Evolutionary conservation across 2,329 filamentous ascomycete species (phyloP), one percentile per base, ranked within the genome.

Genomic region (Botrytis paeoniae): DNA sequence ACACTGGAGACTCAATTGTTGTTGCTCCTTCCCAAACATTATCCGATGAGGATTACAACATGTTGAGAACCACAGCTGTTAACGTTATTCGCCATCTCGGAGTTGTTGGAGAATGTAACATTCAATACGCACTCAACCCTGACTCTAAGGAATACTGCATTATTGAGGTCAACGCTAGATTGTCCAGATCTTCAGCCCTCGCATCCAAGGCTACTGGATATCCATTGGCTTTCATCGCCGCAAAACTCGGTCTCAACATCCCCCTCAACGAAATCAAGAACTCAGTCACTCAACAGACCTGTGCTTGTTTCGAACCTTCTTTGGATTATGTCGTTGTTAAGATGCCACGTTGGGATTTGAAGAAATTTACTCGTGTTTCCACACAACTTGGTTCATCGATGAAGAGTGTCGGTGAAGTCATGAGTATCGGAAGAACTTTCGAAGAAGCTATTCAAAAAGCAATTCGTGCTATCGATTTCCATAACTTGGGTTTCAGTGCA

Each of bases 401-500:
- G 96, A 99, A 98, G 86, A 98, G 95, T 41, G 95, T 99, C 73
- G 96, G 96, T 81, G 96, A 99, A 84, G 96, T 99, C 74, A 99
- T 99, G 96, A 95, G 95, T 76, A 98, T 99, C 80, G 96, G 96
- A 78, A 91, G 96, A 83, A 98, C 96, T 45, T 99, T 98, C 80
- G 96, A 99, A 84, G 96, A 99, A 85, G 97, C 94, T 25, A 97
- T 99, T 86, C 96, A 99, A 84, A 99, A 99, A 87, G 96, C 96
- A 75, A 97, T 98, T 81, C 93, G 96, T 74, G 94, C 97, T 85
- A 95, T 99, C 76, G 96, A 99, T 82, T 95, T 96, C 78, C 89
- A 89, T 79, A 98, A 93, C 82, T 84, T 95, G 76, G 96, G 96
- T 77, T 97, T 98, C 86, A 94, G 98, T 85, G 95, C 94, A 73